Evolutionary conservation across 129 eudicot species (phyloP).

Genomic region (Dittrichia graveolens): DNA sequence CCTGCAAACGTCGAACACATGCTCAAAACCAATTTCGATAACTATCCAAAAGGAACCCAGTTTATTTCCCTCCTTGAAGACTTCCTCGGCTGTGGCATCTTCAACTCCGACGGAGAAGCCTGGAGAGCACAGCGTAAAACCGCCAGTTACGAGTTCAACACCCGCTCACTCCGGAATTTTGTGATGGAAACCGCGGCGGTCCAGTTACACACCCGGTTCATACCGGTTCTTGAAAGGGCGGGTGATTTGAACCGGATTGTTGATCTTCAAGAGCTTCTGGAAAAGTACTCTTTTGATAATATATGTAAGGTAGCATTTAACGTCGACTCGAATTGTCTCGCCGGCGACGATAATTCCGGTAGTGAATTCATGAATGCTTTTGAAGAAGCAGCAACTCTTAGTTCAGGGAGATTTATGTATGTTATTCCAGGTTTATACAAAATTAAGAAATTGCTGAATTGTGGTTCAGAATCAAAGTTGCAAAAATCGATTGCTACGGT

Average conservation of each 20-base stretch:
- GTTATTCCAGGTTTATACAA: constrained; percentile 29
- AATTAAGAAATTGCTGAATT: constrained; percentile 44
- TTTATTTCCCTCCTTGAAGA: constrained; percentile 60
- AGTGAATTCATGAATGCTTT: constrained; percentile 75
- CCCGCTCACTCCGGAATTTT: constrained; percentile 57
- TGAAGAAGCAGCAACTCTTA: constrained; percentile 65
- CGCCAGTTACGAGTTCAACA: constrained; percentile 75
- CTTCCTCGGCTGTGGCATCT: constrained; percentile 73
- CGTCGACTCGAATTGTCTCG: constrained; percentile 66
- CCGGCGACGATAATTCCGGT: constrained; percentile 48
- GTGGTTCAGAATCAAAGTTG: constrained; percentile 59
- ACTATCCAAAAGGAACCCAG: constrained; percentile 77
- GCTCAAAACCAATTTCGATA: constrained; percentile 62
- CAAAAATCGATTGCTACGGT: constrained; percentile 44
- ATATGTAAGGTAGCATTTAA: constrained; percentile 75
- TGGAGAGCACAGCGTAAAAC: constrained; percentile 78
- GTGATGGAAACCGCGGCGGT: constrained; percentile 44
- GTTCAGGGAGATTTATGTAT: constrained; percentile 63
- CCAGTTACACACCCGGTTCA: constrained; percentile 44
- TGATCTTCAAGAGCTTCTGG: constrained; percentile 72
- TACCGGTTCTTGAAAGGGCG: constrained; percentile 53
- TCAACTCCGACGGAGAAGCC: constrained; percentile 66
- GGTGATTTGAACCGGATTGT: constrained; percentile 29
- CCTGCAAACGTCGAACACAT: constrained; percentile 68
- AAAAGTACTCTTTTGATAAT: constrained; percentile 74